phyloP scores from a whole-genome alignment of 352 stramenopile species.

The Plasmopara viticola region DNA sequence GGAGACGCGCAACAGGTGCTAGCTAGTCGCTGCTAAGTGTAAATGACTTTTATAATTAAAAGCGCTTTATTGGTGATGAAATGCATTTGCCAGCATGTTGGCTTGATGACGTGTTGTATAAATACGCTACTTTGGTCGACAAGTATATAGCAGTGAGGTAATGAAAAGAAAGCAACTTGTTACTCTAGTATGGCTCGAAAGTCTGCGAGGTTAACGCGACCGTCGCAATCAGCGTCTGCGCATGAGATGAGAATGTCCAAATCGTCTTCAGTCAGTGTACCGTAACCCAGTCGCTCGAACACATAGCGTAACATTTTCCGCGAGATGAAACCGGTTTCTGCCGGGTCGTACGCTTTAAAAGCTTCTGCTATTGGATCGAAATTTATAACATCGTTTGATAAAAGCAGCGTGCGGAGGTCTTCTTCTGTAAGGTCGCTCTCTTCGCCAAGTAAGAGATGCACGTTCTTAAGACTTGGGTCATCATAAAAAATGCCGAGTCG shows the following conservation, averaged over 20 bases:
- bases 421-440: slow-evolving; percentile 67
- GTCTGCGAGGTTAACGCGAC: slow-evolving; percentile 68
- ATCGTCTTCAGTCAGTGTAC: slow-evolving; percentile 78
- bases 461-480: slow-evolving; percentile 77
- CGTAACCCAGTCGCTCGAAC: slow-evolving; percentile 78
- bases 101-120: no score
- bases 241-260: slow-evolving; percentile 78
- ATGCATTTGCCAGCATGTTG: slow-evolving; percentile 1
- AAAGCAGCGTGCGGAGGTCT: slow-evolving; percentile 68
- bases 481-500: slow-evolving; percentile 85
- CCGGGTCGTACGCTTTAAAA: slow-evolving; percentile 86
- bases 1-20: no score
- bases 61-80: neutral
- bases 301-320: slow-evolving; percentile 77
- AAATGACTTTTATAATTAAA: neutral
- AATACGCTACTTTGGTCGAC: no score
- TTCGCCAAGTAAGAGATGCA: slow-evolving; percentile 80
- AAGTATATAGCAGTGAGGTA: no score
- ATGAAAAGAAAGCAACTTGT: neutral
- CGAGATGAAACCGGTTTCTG: slow-evolving; percentile 78
- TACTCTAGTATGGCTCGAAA: slow-evolving; percentile 72
- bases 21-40: no score
- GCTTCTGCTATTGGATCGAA: slow-evolving; percentile 87
- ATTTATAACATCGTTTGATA: slow-evolving; percentile 86
- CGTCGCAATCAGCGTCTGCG: slow-evolving; percentile 79